Base-by-base conservation (phyloP, 2,329 filamentous ascomycete species). In the Fusarium tuaranense region DNA sequence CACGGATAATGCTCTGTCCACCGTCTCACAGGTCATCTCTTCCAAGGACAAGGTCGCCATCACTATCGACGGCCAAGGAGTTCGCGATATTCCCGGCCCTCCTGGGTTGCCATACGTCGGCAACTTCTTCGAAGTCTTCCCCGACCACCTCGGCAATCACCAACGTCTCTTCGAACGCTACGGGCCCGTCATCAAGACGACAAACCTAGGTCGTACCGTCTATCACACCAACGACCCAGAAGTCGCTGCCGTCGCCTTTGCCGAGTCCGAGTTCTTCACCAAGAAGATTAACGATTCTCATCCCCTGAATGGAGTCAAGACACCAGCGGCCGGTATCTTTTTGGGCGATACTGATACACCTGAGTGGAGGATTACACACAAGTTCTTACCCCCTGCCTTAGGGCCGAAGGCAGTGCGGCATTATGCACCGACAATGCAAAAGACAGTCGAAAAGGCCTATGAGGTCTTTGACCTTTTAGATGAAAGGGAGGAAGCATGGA, bases 391-490 rank as follows among this genome's bases (percentile, higher is more conserved):
- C 0, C 89, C 90, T 0, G 87, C 88, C 0, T 82, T 92, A 14
- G 86, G 86, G 0, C 89, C 90, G 30, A 91, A 90, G 76, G 90
- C 90, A 0, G 89, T 92, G 4, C 83, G 87, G 0, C 90, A 92
- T 73, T 92, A 92, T 71, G 85, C 88, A 0, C 89, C 90, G 0
- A 86, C 84, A 0, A 92, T 92, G 88, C 88, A 91, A 69, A 79
- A 83, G 53, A 87, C 86, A 0, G 84, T 89, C 3, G 86, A 90
- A 72, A 82, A 86, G 18, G 79, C 87, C 0, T 91, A 87, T 75
- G 82, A 81, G 8, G 85, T 87, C 2, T 87, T 88, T 34, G 86
- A 88, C 69, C 82, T 85, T 57, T 82, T 92, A 0, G 88, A 90
- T 70, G 79, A 85, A 36, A 78, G 83, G 0, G 85, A 81, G 8